Conservation (phyloP, 2,329 filamentous ascomycete species). For the Colletotrichum trifolii region DNA sequence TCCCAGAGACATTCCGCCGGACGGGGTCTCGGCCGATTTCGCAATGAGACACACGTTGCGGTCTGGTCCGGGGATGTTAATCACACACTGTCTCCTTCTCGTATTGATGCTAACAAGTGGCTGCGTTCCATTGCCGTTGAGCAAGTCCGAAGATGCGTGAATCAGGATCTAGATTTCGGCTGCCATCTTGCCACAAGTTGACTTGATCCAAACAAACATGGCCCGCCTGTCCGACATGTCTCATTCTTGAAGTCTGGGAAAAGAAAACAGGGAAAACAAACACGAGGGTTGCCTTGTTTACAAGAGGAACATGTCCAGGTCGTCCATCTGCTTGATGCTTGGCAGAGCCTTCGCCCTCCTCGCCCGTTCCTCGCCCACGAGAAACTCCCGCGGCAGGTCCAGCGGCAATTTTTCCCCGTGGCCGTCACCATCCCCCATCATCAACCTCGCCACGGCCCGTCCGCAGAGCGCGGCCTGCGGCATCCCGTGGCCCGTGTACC, state of each 20-base stretch:
- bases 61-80: too few relatives aligned
- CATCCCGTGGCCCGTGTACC: conserved; percentile 83
- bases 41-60: too few relatives aligned
- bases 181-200: conserved; percentile 6
- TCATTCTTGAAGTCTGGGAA: too few relatives aligned
- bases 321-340: conserved; percentile 34
- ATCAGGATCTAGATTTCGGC: background rate
- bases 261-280: background rate
- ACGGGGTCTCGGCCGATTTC: too few relatives aligned
- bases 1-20: too few relatives aligned
- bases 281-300: background rate
- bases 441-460: conserved; percentile 70
- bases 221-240: too few relatives aligned
- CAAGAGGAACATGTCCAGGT: conserved; percentile 36
- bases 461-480: conserved; percentile 76
- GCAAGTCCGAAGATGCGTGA: too few relatives aligned
- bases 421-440: conserved; percentile 52
- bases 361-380: conserved; percentile 47
- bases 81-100: too few relatives aligned
- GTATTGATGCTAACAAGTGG: too few relatives aligned
- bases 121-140: too few relatives aligned
- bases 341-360: conserved; percentile 34
- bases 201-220: background rate
- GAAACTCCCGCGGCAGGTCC: conserved; percentile 57
- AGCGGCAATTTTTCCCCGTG: conserved; percentile 38